These are phyloP conservation scores for Penicillium robsamsonii DNA, from an alignment of 495 filamentous ascomycete genomes.

Conservation along the genomic window DNA sequence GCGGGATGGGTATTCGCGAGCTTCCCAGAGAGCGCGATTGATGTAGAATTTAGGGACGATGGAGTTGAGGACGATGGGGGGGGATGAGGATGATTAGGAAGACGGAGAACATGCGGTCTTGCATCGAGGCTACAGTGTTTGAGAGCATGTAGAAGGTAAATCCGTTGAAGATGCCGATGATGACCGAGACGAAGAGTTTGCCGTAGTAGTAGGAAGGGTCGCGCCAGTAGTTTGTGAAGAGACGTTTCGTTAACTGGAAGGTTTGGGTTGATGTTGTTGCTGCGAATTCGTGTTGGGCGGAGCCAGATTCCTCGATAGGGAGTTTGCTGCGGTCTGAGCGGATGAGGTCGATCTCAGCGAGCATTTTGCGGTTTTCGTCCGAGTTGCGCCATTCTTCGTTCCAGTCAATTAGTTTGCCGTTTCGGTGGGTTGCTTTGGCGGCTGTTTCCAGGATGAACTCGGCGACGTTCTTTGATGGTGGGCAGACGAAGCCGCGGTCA, in stretches of 20 bases:
- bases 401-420: conserved; percentile 62
- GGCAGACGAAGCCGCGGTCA: conserved; percentile 57
- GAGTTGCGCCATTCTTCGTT: conserved; percentile 70
- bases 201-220: conserved; percentile 70
- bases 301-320: conserved; percentile 34
- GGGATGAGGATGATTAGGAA: conserved; percentile 77
- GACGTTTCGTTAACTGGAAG: conserved; percentile 58
- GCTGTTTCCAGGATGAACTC: conserved; percentile 85
- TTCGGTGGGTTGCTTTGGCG: conserved; percentile 53
- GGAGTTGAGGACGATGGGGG: conserved; percentile 65
- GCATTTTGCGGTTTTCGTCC: conserved; percentile 47
- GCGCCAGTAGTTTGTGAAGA: conserved; percentile 71
- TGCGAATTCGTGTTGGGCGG: conserved; percentile 57
- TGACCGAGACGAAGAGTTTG: conserved; percentile 67
- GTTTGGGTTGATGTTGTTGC: conserved; percentile 60
- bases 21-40: conserved; percentile 73
- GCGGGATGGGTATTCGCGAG: conserved; percentile 68
- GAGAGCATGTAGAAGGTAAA: conserved; percentile 83
- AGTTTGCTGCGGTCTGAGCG: conserved; percentile 53
- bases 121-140: conserved; percentile 64
- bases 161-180: conserved; percentile 73
- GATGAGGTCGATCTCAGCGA: conserved; percentile 61
- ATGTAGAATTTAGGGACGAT: conserved; percentile 83
- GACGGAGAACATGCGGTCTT: conserved; percentile 75
- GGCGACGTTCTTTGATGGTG: conserved; percentile 69